A percentile compares a stretch with the other conserved stretches of the same genome.
Evolutionary conservation across 805 yeast genomes (phyloP).

Genomic region (Candida arabinofermentans): DNA sequence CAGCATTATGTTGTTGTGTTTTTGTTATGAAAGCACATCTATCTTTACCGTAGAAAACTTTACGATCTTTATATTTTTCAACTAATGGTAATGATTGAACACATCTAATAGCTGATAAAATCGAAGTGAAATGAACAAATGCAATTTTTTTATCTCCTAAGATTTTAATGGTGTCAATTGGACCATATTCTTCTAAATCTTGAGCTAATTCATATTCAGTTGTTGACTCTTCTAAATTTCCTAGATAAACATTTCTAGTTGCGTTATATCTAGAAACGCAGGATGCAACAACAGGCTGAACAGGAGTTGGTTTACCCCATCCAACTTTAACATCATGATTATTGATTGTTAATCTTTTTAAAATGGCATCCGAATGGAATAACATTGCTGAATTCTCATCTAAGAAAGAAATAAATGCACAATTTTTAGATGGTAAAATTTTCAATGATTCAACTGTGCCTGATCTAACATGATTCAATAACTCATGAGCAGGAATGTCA

Average conservation of each 20-base stretch:
- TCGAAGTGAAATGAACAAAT: conserved; percentile 85
- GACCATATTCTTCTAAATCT: conserved; percentile 73
- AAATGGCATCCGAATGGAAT: conserved; percentile 89
- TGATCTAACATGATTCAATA: conserved; percentile 85
- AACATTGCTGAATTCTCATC: conserved; percentile 85
- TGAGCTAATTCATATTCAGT: conserved; percentile 62
- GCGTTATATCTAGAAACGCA: conserved; percentile 85
- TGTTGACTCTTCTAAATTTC: conserved; percentile 58
- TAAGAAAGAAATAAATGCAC: conserved; percentile 86
- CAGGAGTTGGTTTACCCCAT: conserved; percentile 83
- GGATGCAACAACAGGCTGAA: conserved; percentile 68
- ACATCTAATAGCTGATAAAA: conserved; percentile 79
- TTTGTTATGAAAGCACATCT: conserved; percentile 92
- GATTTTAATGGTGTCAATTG: conserved; percentile 80
- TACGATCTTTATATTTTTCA: conserved; percentile 68
- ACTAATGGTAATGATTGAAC: conserved; percentile 69
- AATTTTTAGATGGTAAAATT: conserved; percentile 77
- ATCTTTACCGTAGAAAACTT: conserved; percentile 90
- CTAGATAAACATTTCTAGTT: conserved; percentile 89
- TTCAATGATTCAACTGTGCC: conserved; percentile 82
- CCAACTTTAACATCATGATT: conserved; percentile 84
- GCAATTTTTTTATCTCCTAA: conserved; percentile 80
- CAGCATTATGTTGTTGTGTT: conserved; percentile 96
- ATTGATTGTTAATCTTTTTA: conserved; percentile 74
- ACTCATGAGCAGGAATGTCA: conserved; percentile 74